A percentile compares a stretch with the other conserved stretches of the same genome.
Evolutionary conservation across 805 yeast genomes (phyloP).

Genomic region (Lachancea nothofagi): DNA sequence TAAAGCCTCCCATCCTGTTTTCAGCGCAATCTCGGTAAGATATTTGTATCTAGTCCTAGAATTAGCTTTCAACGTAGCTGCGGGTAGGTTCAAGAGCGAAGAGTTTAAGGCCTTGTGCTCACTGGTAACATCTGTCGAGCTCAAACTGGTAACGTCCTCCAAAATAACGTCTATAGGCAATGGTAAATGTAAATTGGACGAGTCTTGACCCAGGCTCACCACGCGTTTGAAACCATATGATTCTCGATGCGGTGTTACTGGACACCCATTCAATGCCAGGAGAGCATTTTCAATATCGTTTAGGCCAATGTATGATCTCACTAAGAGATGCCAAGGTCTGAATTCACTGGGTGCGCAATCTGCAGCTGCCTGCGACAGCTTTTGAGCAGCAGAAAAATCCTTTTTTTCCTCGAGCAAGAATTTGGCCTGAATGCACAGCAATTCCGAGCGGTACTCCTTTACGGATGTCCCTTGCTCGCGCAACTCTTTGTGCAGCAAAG

Average conservation of each 20-base stretch:
- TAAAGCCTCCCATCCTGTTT: constrained; percentile 68
- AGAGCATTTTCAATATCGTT: constrained; percentile 69
- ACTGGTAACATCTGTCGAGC: constrained; percentile 54
- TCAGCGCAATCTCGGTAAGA: constrained; percentile 57
- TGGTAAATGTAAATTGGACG: constrained; percentile 56
- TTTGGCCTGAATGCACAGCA: constrained; percentile 29
- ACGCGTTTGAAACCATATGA: constrained; percentile 56
- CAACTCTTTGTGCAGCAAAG: constrained; percentile 28
- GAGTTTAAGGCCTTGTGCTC: constrained; percentile 67
- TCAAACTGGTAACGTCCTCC: constrained; percentile 62
- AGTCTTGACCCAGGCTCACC: constrained; percentile 37
- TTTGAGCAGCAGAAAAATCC: constrained; percentile 25
- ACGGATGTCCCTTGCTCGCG: constrained; percentile 13
- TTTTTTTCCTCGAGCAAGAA: constrained; percentile 24
- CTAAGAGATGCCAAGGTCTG: constrained; percentile 65
- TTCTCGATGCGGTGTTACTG: constrained; percentile 73
- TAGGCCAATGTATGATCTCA: constrained; percentile 54
- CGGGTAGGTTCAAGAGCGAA: constrained; percentile 56
- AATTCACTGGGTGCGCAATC: constrained; percentile 71
- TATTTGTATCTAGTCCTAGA: constrained; percentile 54
- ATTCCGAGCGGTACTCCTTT: constrained; percentile 23
- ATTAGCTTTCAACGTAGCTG: constrained; percentile 58
- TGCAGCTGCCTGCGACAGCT: constrained; percentile 37
- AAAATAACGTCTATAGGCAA: constrained; percentile 68
- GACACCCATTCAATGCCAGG: constrained; percentile 70